These are phyloP conservation scores for Neospora caninum DNA, from an alignment of 169 alveolate species.

Conservation along the genomic window DNA sequence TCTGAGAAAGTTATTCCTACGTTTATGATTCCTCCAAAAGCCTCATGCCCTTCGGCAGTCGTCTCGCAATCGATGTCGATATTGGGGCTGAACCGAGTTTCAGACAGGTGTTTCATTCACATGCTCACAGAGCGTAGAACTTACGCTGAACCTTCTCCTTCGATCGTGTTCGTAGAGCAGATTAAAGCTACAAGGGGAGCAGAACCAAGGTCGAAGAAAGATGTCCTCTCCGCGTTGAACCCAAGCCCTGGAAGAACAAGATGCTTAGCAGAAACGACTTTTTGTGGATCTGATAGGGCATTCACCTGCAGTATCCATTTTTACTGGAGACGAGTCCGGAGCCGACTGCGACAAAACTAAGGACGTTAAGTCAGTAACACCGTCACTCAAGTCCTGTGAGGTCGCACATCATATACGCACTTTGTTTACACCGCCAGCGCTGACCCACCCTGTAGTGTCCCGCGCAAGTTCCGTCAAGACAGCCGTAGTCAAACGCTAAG, in stretches of 20 bases:
- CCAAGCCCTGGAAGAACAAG: slow-evolving; percentile 34
- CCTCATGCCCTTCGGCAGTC: slow-evolving; percentile 69
- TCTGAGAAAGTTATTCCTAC: slow-evolving; percentile 1
- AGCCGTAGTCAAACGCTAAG: slow-evolving; percentile 85
- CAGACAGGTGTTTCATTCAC: not conserved
- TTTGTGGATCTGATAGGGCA: not conserved
- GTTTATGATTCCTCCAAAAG: slow-evolving; percentile 70
- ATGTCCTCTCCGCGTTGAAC: not conserved
- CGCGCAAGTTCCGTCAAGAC: slow-evolving; percentile 81
- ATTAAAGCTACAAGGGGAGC: slow-evolving; percentile 86
- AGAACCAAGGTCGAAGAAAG: slow-evolving; percentile 83
- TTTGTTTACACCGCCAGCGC: slow-evolving; percentile 56
- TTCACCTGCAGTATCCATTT: not conserved
- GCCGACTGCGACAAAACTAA: slow-evolving; percentile 46
- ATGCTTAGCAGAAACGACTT: not conserved
- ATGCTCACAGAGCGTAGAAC: slow-evolving; percentile 14
- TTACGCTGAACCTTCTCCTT: slow-evolving; percentile 75
- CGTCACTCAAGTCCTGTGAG: slow-evolving; percentile 57
- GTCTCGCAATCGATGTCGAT: slow-evolving; percentile 73
- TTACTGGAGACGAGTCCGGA: not conserved
- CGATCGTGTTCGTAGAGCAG: slow-evolving; percentile 87
- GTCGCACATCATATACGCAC: not conserved
- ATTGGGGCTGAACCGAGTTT: slow-evolving; percentile 61
- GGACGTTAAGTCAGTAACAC: slow-evolving; percentile 61
- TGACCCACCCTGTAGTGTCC: slow-evolving; percentile 84